Evolutionary conservation across 148 eudicot species (phyloP).

Genomic region (Chenopodium suecicum): DNA sequence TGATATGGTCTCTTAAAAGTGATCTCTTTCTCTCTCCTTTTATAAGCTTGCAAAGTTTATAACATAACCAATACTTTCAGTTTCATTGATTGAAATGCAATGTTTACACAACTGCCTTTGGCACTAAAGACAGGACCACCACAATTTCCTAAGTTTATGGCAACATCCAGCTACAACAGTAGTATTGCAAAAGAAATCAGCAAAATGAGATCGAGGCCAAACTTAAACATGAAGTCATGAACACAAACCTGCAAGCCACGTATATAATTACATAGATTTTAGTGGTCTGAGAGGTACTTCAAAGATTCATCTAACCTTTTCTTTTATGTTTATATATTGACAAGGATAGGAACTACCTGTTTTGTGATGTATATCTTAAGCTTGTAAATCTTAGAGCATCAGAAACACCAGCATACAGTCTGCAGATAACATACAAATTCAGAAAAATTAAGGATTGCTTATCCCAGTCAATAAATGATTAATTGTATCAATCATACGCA

Average conservation of each 20-base stretch:
- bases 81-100: slow-evolving; percentile 85
- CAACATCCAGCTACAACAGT: slow-evolving; percentile 65
- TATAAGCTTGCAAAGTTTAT: slow-evolving; percentile 19
- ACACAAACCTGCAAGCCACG: slow-evolving; percentile 62
- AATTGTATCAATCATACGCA: background rate
- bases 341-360: slow-evolving; percentile 47
- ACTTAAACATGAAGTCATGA: background rate
- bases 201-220: background rate
- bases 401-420: slow-evolving; percentile 91
- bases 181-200: background rate
- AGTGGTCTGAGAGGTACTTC: too few species aligned
- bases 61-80: slow-evolving; percentile 85
- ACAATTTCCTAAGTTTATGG: slow-evolving; percentile 86
- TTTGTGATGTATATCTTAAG: slow-evolving; percentile 86
- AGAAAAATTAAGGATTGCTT: background rate
- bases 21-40: too few species aligned
- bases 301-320: background rate
- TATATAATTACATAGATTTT: too few species aligned
- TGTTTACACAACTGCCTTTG: slow-evolving; percentile 72
- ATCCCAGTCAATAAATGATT: background rate
- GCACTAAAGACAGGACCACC: slow-evolving; percentile 84
- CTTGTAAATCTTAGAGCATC: slow-evolving; percentile 92
- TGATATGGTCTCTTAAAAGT: too few species aligned
- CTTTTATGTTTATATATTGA: background rate
- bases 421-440: slow-evolving; percentile 29